These are phyloP conservation scores for Poa pratensis DNA, from an alignment of 176 grass and related monocot genomes.

Conservation along the genomic window DNA sequence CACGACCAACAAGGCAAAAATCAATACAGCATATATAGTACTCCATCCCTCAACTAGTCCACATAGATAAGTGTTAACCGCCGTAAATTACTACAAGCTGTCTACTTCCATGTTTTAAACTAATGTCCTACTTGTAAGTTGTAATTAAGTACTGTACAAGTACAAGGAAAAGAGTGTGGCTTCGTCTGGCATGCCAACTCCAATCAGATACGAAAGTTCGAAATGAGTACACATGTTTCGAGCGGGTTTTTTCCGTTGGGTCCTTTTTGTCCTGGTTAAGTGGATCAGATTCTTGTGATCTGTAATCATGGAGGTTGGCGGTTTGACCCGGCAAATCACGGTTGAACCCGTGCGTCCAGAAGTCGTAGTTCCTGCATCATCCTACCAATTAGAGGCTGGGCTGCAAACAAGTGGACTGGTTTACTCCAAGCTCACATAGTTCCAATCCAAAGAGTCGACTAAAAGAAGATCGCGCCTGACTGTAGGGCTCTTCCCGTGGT, in stretches of 20 bases:
- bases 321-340: background rate
- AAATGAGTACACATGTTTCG: background rate
- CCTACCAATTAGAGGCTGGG: background rate
- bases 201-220: background rate
- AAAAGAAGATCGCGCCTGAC: background rate
- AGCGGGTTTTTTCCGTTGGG: too few relatives aligned
- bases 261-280: background rate
- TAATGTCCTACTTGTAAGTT: background rate
- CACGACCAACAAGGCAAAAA: background rate
- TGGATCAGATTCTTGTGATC: slow-evolving; percentile 34
- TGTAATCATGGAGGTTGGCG: background rate
- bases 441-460: background rate
- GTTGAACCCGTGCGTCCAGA: background rate
- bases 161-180: background rate
- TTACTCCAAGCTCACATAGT: background rate
- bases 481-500: too few relatives aligned
- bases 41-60: background rate
- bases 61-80: background rate
- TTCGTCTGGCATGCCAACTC: background rate
- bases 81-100: background rate
- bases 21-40: background rate
- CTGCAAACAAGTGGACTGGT: background rate
- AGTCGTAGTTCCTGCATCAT: background rate
- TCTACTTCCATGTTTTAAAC: background rate
- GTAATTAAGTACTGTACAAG: too few relatives aligned